These are phyloP conservation scores for Syzygium aqueum DNA, from an alignment of 345 rosid species.

Conservation along the genomic window DNA sequence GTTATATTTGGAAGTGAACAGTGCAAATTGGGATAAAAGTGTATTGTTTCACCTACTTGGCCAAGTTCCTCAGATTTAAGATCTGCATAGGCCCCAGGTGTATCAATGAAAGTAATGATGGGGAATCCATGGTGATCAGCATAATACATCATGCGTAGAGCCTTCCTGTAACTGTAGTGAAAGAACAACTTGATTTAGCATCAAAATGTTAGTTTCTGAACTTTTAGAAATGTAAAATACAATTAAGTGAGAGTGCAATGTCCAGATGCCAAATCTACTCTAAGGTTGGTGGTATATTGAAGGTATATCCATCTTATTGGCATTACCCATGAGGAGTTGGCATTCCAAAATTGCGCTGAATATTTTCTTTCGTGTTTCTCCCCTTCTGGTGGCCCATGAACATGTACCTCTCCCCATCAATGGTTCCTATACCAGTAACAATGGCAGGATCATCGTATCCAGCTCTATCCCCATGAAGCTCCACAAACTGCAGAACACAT, in stretches of 20 bases:
- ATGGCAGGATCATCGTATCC: conserved; percentile 99
- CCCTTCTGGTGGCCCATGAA: conserved; percentile 99
- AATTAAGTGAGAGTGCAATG: background rate
- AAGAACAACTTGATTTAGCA: background rate
- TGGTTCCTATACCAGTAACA: conserved; percentile 90
- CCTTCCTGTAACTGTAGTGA: conserved; percentile 18
- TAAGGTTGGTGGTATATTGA: background rate
- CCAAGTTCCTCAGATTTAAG: conserved; percentile 37
- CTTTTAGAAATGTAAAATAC: background rate
- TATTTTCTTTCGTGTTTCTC: conserved; percentile 95
- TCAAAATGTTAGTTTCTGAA: background rate
- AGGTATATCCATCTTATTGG: background rate
- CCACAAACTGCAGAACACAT: conserved; percentile 50
- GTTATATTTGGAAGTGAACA: background rate
- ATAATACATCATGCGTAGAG: conserved; percentile 23
- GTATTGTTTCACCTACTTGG: conserved; percentile 11
- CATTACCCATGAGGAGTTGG: conserved; percentile 96
- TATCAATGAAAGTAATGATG: conserved; percentile 25
- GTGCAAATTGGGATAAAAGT: background rate
- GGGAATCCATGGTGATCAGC: conserved; percentile 33
- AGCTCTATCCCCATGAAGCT: conserved; percentile 96
- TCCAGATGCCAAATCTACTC: background rate
- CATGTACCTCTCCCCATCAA: conserved; percentile 81
- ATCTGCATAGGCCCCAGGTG: conserved; percentile 40
- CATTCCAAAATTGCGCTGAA: conserved; percentile 96